Conservation (phyloP, 2,329 filamentous ascomycete species). For the Madurella mycetomatis region DNA sequence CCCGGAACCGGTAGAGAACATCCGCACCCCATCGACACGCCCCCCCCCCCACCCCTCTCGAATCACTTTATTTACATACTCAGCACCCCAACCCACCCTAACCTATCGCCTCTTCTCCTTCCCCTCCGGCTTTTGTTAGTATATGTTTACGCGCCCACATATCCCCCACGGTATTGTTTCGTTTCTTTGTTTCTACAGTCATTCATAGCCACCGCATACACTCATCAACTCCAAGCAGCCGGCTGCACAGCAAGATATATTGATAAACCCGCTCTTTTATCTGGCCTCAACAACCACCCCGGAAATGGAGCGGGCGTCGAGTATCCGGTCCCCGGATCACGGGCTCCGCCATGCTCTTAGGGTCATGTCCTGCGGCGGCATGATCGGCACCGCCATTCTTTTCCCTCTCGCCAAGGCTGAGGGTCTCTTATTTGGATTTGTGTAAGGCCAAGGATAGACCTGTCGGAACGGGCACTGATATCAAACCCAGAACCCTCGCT, state of each 20-base stretch:
- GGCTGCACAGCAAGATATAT: neutral
- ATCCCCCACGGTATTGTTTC: neutral
- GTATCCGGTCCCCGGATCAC: neutral
- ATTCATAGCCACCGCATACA: neutral
- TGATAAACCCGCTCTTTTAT: neutral
- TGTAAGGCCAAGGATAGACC: slow-evolving; percentile 13
- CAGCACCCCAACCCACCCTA: neutral
- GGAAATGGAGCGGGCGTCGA: slow-evolving; percentile 1
- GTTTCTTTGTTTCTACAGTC: neutral
- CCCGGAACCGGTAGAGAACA: neutral
- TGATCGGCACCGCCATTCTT: slow-evolving; percentile 22
- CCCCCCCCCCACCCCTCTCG: neutral
- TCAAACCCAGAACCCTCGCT: slow-evolving; percentile 14
- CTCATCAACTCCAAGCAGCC: neutral
- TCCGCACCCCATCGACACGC: too few relatives aligned
- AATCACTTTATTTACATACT: neutral
- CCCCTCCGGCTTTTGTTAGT: neutral
- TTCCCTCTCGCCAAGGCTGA: slow-evolving; percentile 20
- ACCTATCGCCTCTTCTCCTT: neutral
- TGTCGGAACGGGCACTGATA: slow-evolving; percentile 9
- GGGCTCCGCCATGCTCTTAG: slow-evolving; percentile 11
- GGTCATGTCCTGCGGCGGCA: slow-evolving; percentile 19
- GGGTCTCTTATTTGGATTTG: slow-evolving; percentile 16
- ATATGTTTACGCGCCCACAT: neutral
- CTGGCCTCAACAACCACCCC: neutral